Evolutionary conservation across 2,329 filamentous ascomycete species (phyloP).

Genomic region (Epichloe uncinata): DNA sequence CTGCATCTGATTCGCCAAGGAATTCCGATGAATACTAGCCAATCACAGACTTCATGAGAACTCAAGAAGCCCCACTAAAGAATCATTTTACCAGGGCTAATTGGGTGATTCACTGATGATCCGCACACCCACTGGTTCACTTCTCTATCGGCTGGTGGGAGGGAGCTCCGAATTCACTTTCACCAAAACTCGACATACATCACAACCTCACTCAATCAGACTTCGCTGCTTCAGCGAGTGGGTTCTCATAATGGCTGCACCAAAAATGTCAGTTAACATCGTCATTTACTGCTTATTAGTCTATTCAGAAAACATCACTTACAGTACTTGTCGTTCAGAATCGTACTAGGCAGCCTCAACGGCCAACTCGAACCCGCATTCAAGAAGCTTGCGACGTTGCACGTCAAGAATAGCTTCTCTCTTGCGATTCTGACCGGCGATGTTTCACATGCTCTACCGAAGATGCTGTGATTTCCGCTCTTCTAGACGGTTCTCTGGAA

Average conservation of each 20-base stretch:
- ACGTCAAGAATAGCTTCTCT: constrained; percentile 77
- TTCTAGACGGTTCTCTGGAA: constrained; percentile 59
- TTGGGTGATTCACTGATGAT: too few relatives aligned
- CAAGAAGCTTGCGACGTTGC: constrained; percentile 64
- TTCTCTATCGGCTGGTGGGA: too few relatives aligned
- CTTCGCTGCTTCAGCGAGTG: neutral
- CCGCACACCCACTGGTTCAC: too few relatives aligned
- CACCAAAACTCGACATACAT: constrained; percentile 6
- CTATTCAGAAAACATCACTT: neutral
- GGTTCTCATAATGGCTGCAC: constrained; percentile 26
- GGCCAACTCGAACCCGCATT: constrained; percentile 67
- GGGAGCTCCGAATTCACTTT: neutral
- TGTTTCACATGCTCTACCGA: constrained; percentile 51
- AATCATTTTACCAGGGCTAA: too few relatives aligned
- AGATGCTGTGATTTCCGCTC: constrained; percentile 42
- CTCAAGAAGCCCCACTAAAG: too few relatives aligned
- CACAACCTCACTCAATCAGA: neutral
- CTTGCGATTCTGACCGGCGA: constrained; percentile 78
- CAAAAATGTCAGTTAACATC: constrained; percentile 30
- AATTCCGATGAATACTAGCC: too few relatives aligned
- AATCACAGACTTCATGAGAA: too few relatives aligned
- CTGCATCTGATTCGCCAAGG: too few relatives aligned
- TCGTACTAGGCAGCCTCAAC: constrained; percentile 73
- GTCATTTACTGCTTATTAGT: neutral
- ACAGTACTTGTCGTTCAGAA: constrained; percentile 29